These are phyloP conservation scores for Sesbania bispinosa DNA, from an alignment of 306 rosid species.

Conservation along the genomic window DNA sequence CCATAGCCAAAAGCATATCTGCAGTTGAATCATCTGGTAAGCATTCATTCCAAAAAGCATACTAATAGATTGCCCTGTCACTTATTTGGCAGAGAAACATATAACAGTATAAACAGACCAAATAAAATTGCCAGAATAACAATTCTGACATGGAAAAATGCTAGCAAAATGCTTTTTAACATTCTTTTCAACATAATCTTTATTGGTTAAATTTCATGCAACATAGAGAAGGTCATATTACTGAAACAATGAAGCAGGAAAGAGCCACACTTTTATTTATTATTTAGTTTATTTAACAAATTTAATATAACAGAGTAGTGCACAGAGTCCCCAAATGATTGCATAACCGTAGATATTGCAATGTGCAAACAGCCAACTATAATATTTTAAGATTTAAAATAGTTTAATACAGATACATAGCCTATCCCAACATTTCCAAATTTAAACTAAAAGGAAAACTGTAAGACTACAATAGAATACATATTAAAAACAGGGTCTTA, in stretches of 20 bases:
- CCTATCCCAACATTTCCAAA: constrained; percentile 10
- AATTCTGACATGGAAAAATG: too few species aligned
- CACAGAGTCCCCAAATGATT: not conserved
- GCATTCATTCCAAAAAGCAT: not conserved
- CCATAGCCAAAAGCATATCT: not conserved
- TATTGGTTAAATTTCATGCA: too few species aligned
- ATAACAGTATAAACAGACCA: not conserved
- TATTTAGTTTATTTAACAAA: constrained; percentile 7
- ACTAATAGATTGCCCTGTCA: not conserved
- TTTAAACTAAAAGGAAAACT: not conserved
- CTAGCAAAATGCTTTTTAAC: too few species aligned
- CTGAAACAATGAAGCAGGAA: not conserved
- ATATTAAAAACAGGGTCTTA: constrained; percentile 36
- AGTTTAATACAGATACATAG: not conserved
- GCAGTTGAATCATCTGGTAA: constrained; percentile 1
- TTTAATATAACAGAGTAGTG: not conserved
- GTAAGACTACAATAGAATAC: not conserved
- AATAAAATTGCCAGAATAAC: not conserved
- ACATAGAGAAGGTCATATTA: not conserved
- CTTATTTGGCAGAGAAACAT: not conserved
- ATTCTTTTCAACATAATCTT: too few species aligned
- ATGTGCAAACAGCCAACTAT: not conserved
- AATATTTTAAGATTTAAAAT: not conserved
- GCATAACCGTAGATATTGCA: constrained; percentile 9
- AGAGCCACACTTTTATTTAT: not conserved